Evolutionary conservation across 371 early-diverging fungal species (phyloP), one percentile per base, ranked within the genome.

Genomic region (Lichtheimia ornata): DNA sequence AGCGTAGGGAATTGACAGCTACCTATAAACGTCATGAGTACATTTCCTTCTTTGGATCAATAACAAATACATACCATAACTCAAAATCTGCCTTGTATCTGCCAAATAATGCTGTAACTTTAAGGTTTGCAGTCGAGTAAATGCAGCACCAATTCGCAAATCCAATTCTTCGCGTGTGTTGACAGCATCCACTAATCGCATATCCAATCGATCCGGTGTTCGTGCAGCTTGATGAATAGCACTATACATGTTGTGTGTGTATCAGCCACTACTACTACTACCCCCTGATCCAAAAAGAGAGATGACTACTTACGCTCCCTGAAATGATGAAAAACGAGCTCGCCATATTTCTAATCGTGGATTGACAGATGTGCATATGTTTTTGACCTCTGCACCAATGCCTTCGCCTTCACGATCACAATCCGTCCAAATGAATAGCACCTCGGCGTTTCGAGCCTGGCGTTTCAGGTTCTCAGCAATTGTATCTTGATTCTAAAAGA

Each of bases 321-420:
- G 88, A 64, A 95, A 83, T n/a, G 92, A 87, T 5, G 94, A 93
- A 66, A 94, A 96, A 15, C 83, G 76, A 0, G 96, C 95, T 45
- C 96, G 72, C 72, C 82, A 83, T 12, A 96, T 87, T 17, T 59
- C 43, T 1, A 98, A 77, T 7, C 79, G 55, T 4, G 82, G 76
- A 56, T 96, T 95, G 0, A 70, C 81, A 17, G 55, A 27, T n/a
- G 63, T 69, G 56, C 95, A 94, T 0, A 95, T 72, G 6, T 84
- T 71, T 0, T 77, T 86, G 14, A 97, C 87, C 67, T 99, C 98
- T 6, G 74, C 70, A 12, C 98, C 99, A 69, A 99, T 99, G 52
- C 94, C 91, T 65, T 99, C 99, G 17, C 99, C 99, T 76, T 99
- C 99, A 44, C 97, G 86, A 83, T 99, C 99, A 70, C 99, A 98